Evolutionary conservation across 495 filamentous ascomycete species (phyloP).

Genomic region (Neurospora pannonica): DNA sequence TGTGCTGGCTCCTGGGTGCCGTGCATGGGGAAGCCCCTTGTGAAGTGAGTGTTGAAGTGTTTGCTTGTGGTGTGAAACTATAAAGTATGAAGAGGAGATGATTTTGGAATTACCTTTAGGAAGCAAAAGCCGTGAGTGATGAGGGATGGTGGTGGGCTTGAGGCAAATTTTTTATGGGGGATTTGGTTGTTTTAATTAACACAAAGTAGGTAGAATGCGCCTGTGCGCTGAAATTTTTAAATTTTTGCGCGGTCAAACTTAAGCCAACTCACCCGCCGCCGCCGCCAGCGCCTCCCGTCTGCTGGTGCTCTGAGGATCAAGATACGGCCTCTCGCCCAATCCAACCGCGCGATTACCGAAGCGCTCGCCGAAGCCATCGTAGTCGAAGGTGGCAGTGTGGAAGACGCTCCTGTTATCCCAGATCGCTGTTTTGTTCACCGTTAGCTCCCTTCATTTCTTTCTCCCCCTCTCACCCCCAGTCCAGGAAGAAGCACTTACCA

Average conservation of each 20-base stretch:
- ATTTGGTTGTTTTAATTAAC: no score
- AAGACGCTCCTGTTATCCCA: conserved; percentile 68
- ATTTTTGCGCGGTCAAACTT: neutral
- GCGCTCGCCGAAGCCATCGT: conserved; percentile 46
- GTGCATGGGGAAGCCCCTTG: no score
- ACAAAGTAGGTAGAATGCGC: no score
- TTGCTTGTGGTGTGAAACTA: no score
- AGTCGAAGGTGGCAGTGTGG: conserved; percentile 62
- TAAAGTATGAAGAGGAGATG: no score
- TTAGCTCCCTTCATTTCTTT: neutral
- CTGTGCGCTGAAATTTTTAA: neutral
- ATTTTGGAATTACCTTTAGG: no score
- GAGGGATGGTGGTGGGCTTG: no score
- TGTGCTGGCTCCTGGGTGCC: no score
- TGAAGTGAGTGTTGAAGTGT: no score
- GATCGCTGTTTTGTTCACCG: conserved; percentile 41
- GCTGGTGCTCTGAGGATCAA: conserved; percentile 49
- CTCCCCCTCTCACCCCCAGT: no score
- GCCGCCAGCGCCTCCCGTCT: conserved; percentile 41
- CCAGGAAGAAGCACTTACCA: conserved; percentile 23
- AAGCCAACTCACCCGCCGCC: neutral
- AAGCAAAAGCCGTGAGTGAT: no score
- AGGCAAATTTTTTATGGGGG: no score
- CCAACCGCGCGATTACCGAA: conserved; percentile 54
- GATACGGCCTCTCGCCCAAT: conserved; percentile 56